These are phyloP conservation scores for Septoria petroselini DNA, from an alignment of 2,329 filamentous ascomycete genomes.

Conservation along the genomic window DNA sequence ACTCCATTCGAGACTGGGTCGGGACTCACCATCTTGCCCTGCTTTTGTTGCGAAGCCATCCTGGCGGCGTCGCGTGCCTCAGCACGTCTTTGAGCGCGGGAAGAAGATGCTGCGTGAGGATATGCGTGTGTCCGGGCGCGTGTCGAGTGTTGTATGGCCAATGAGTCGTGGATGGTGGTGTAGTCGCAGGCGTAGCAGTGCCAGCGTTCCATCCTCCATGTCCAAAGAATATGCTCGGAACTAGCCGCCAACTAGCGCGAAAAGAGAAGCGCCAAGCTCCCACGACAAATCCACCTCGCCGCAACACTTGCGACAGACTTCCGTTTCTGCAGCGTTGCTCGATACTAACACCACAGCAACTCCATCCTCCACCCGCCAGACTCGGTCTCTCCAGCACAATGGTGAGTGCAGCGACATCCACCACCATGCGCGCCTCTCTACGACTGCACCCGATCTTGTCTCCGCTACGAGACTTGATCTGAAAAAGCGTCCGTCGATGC, in stretches of 20 bases:
- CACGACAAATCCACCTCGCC: not conserved
- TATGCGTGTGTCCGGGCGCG: not conserved
- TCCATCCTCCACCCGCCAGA: conserved; percentile 23
- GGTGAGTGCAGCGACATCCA: conserved; percentile 41
- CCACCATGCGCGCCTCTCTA: conserved; percentile 13
- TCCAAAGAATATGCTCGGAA: not conserved
- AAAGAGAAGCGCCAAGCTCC: not conserved
- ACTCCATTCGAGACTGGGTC: conserved; percentile 26
- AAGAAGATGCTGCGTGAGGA: not conserved
- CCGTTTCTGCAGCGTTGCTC: conserved; percentile 4
- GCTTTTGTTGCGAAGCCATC: conserved; percentile 61
- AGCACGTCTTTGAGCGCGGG: conserved; percentile 40
- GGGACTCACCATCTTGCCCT: conserved; percentile 95
- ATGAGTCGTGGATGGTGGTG: not conserved
- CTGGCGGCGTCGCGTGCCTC: conserved; percentile 37
- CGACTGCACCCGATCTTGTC: conserved; percentile 13
- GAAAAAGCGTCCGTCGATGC: conserved; percentile 13
- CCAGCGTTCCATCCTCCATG: not conserved
- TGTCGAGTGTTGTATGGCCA: conserved; percentile 2
- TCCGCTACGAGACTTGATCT: conserved; percentile 5
- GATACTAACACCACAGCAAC: conserved; percentile 17
- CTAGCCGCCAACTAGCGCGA: not conserved
- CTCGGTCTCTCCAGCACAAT: conserved; percentile 45
- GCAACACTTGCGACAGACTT: too few species aligned
- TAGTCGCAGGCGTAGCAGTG: not conserved